Base-by-base conservation (phyloP, 805 yeast genomes). In the Yarrowia bubula region DNA sequence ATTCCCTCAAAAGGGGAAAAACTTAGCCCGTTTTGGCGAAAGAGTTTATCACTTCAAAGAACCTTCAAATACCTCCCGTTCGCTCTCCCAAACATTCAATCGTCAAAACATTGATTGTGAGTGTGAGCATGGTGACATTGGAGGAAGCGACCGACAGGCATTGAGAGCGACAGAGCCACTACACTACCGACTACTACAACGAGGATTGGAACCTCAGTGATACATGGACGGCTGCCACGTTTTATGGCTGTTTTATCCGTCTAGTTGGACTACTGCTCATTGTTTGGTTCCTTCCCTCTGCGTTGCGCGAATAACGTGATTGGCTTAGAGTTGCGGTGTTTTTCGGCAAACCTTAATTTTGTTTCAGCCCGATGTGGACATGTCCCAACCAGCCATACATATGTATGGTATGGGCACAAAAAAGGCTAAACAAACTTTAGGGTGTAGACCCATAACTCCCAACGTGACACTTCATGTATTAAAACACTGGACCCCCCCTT, bases 241-340 rank as follows among this genome's bases (percentile, higher is more conserved):
- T 14, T 50, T 22, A 18, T n/a, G 42, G 42, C 38, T 35, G 38
- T 35, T 35, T 35, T 35, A 10, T 35, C 13, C 38, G 38, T 35
- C 13, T 35, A 35, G 38, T 35, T 35, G 38, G 38, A 35, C 38
- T 35, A 35, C 38, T 35, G 38, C 38, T 35, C 13, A 35, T 10
- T 35, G 58, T 38, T 50, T 50, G 57, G 57, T 17, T 50, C 37
- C 42, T 33, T 33, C 32, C 55, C n/a, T 37, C 58, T 22, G 43
- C 37, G 37, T 55, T 55, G 61, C 61, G 61, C 61, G 61, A 55
- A 55, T 55, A 55, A 55, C 61, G 61, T 55, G 61, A 55, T 55
- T 55, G 61, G 61, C 61, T 55, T 41, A 55, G 38, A 55, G 61
- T 55, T 55, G 61, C 61, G 61, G 61, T 55, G 61, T 55, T 55